Base-by-base conservation (phyloP, 2,329 filamentous ascomycete genomes). In the Clonostachys solani region DNA sequence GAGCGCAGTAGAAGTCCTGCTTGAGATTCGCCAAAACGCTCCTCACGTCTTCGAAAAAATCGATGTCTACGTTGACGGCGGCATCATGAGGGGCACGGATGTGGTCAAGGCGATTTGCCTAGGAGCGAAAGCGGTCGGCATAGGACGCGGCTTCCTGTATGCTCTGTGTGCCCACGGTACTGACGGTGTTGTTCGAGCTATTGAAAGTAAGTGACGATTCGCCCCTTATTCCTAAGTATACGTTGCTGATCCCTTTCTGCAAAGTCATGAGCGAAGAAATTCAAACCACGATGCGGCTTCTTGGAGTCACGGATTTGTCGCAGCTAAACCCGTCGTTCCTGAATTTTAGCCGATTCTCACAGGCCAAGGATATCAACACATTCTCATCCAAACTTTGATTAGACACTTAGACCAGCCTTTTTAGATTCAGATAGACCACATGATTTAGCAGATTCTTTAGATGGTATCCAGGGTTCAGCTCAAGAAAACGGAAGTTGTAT, bases 31-130 rank as follows among this genome's bases (percentile, higher is more conserved):
- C 47, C 73, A 74, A 52, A 77, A 75, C 50, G 81, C 77, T 38
- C 83, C 83, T 0, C 69, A 78, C 46, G 71, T 87, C 1, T 81
- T 87, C 45, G 72, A 75, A 18, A 63, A 64, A 45, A 68, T 86
- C 12, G 59, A 86, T 55, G 75, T 87, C 1, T 80, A 77, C 45
- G 65, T 87, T 6, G 84, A 88, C 51, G 81, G 83, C 1, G 84
- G 85, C 0, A 73, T 89, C 23, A 72, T 74, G n/a, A 67, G 83
- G 16, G 84, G 84, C 0, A 80, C 81, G 0, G 84, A 87, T 55
- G 77, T 87, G 3, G 73, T 88, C 54, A 87, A 87, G 60, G 83
- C 81, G 0, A 56, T 87, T 10, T 84, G 81, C 44, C 64, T 87
- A 0, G 84, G 84, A 0, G 84, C 82, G 0, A 82, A 68, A 46